phyloP scores from a whole-genome alignment of 306 rosid species.

The Prunus davidiana region DNA sequence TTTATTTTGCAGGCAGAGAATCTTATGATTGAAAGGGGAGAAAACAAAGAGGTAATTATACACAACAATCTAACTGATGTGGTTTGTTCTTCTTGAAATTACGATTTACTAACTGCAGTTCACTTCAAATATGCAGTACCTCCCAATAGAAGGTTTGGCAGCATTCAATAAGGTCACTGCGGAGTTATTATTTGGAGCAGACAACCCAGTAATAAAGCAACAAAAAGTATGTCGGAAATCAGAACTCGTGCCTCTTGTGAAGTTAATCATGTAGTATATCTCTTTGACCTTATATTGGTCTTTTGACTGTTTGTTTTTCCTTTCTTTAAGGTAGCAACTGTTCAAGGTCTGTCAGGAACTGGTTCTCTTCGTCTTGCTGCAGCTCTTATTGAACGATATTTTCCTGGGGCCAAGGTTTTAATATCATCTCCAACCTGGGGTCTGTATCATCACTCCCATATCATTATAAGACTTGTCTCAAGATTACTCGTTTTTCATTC shows the following conservation, averaged over 20 bases:
- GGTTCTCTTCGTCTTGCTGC: constrained; percentile 92
- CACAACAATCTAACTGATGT: constrained; percentile 16
- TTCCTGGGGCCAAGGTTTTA: constrained; percentile 82
- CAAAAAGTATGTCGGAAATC: constrained; percentile 53
- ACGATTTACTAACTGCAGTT: constrained; percentile 24
- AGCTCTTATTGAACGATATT: constrained; percentile 84
- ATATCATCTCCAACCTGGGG: constrained; percentile 99
- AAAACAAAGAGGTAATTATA: constrained; percentile 81
- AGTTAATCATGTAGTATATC: neutral
- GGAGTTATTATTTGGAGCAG: constrained; percentile 85
- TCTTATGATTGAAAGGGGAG: constrained; percentile 85
- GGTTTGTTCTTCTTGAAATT: constrained; percentile 11
- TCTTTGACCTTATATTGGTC: neutral
- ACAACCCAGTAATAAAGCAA: constrained; percentile 67
- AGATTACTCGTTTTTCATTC: constrained; percentile 8
- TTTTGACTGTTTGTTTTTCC: constrained; percentile 4
- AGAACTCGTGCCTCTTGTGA: neutral
- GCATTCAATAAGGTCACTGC: constrained; percentile 94
- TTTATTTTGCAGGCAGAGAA: constrained; percentile 64
- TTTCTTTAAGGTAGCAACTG: constrained; percentile 76
- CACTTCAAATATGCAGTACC: constrained; percentile 55
- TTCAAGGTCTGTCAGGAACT: constrained; percentile 98
- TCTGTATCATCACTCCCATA: constrained; percentile 29
- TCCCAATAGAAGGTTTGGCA: constrained; percentile 96
- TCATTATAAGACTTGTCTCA: constrained; percentile 22